Evolutionary conservation across 192 early-diverging fungal genomes (phyloP).

Genomic region (Coemansia sp.): DNA sequence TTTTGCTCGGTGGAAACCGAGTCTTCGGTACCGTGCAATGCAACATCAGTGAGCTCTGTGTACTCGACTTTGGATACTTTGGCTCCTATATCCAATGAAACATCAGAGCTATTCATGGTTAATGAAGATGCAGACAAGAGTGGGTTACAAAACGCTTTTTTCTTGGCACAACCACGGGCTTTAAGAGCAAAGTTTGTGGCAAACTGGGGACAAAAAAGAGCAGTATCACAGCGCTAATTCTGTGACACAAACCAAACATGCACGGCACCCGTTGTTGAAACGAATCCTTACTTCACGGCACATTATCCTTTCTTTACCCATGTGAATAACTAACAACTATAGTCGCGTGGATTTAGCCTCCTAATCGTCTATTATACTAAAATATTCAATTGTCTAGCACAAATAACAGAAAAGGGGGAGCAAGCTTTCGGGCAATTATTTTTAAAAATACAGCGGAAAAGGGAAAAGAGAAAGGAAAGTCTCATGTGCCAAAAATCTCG

Average conservation of each 20-base stretch:
- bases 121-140: not conserved
- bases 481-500: not conserved
- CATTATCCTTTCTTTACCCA: not conserved
- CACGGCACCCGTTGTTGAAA: not conserved
- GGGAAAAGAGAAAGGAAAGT: not conserved
- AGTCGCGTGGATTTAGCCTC: not conserved
- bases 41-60: slow-evolving; percentile 18
- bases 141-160: not conserved
- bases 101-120: not conserved
- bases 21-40: not conserved
- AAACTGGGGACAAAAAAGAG: not conserved
- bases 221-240: not conserved
- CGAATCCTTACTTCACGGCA: not conserved
- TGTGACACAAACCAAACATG: not conserved
- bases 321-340: not conserved
- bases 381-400: not conserved
- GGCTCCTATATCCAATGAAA: slow-evolving; percentile 17
- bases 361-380: not conserved
- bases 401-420: not conserved
- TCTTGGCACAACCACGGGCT: not conserved
- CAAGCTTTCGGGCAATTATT: not conserved
- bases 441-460: not conserved
- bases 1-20: slow-evolving; percentile 9
- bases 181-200: not conserved
- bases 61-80: slow-evolving; percentile 34